Conservation (phyloP, 108 stramenopile genomes). For the Aureococcus anophagefferens region DNA sequence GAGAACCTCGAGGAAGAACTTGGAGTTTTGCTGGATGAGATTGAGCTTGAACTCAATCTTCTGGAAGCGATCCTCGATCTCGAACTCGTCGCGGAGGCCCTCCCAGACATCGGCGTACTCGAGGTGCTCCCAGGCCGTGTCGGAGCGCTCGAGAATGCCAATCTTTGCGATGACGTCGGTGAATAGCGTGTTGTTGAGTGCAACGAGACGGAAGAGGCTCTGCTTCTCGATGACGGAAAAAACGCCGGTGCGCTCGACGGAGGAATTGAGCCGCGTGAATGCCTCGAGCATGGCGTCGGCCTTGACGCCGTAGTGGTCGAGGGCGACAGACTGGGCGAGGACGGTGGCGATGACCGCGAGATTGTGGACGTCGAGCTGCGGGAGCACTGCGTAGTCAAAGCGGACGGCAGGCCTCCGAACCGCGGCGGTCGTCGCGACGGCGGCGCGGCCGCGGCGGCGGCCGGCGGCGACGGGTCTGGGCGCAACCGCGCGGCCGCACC, state of each 20-base stretch:
- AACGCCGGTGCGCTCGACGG: conserved; percentile 58
- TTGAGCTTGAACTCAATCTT: conserved; percentile 80
- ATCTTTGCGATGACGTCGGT: conserved; percentile 78
- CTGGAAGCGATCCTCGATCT: conserved; percentile 58
- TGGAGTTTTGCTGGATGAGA: conserved; percentile 78
- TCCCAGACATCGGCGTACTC: conserved; percentile 75
- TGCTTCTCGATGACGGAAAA: conserved; percentile 52
- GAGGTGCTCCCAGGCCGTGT: conserved; percentile 76
- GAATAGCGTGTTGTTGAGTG: conserved; percentile 75
- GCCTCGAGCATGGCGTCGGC: conserved; percentile 69
- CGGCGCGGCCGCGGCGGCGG: too few species aligned
- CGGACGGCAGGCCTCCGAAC: background rate
- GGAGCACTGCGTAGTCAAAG: conserved; percentile 60
- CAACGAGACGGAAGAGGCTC: conserved; percentile 63
- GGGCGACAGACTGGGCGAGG: conserved; percentile 79
- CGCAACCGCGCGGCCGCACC: too few species aligned
- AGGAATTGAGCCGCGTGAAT: conserved; percentile 64
- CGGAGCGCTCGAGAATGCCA: conserved; percentile 74
- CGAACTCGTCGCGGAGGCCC: conserved; percentile 55
- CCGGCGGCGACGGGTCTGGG: too few species aligned
- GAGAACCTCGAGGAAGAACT: conserved; percentile 83
- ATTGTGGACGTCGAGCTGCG: conserved; percentile 72
- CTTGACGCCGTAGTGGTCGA: conserved; percentile 76
- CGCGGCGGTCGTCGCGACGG: too few species aligned
- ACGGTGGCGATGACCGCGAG: conserved; percentile 77